Conservation (phyloP, 805 yeast species). For the Metschnikowia lachancei region DNA sequence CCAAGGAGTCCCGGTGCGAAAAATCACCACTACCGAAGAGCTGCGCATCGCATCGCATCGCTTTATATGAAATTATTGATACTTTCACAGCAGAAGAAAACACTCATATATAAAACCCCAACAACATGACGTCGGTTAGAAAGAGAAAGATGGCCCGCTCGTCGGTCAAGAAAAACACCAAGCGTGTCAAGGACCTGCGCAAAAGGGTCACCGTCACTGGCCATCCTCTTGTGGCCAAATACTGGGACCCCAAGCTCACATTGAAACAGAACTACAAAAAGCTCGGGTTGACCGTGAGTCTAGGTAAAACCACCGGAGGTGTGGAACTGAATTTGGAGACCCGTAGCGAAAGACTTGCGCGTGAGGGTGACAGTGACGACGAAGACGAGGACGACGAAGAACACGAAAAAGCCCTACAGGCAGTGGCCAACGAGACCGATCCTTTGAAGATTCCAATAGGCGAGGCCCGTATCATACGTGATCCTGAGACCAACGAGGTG, state of each 20-base stretch:
- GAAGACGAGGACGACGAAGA: conserved; percentile 25
- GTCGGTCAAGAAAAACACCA: conserved; percentile 64
- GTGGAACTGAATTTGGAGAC: conserved; percentile 54
- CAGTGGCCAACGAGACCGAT: conserved; percentile 44
- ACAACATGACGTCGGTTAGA: conserved; percentile 67
- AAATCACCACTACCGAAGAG: too few species aligned
- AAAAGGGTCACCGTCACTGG: conserved; percentile 62
- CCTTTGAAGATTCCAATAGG: conserved; percentile 70
- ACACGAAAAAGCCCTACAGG: conserved; percentile 27
- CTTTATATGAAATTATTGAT: background rate
- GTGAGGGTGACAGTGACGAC: conserved; percentile 1
- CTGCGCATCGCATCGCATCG: conserved; percentile 6
- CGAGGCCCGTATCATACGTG: conserved; percentile 72
- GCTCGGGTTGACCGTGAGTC: conserved; percentile 69
- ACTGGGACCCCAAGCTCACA: conserved; percentile 86
- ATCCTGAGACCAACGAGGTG: conserved; percentile 62
- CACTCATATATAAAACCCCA: background rate
- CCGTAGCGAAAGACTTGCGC: conserved; percentile 33
- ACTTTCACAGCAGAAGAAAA: background rate
- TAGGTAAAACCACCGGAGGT: conserved; percentile 63
- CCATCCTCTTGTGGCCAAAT: conserved; percentile 79
- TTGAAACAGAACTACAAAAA: conserved; percentile 81
- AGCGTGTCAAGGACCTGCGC: conserved; percentile 67
- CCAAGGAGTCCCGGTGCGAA: background rate
- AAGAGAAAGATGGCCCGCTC: conserved; percentile 80